phyloP scores from a whole-genome alignment of 148 eudicot genomes.

The Pouteria glomerata region DNA sequence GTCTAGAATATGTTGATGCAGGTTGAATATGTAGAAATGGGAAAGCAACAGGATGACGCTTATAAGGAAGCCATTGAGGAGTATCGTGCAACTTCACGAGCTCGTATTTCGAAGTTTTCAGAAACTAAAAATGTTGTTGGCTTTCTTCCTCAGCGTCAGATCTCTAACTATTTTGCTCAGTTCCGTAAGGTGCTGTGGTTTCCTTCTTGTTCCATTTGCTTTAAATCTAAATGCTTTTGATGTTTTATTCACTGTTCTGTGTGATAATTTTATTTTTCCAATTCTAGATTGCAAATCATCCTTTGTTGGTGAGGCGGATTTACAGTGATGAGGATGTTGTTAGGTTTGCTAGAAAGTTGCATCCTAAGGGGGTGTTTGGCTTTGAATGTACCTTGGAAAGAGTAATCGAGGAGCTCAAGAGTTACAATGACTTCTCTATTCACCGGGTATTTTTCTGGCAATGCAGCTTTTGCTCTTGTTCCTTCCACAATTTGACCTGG shows the following conservation, averaged over 20 bases:
- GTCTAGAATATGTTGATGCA: conserved; percentile 19
- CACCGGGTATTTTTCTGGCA: conserved; percentile 54
- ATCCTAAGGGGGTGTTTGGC: conserved; percentile 91
- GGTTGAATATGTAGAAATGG: conserved; percentile 84
- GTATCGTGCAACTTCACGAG: conserved; percentile 57
- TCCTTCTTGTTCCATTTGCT: background rate
- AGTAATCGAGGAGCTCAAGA: conserved; percentile 82
- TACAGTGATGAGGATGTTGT: conserved; percentile 68
- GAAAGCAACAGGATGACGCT: conserved; percentile 60
- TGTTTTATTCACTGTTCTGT: background rate
- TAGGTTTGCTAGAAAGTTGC: conserved; percentile 69
- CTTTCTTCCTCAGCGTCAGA: conserved; percentile 79
- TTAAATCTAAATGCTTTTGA: background rate
- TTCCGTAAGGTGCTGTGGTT: conserved; percentile 71
- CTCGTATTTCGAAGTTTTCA: conserved; percentile 54
- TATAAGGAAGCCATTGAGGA: conserved; percentile 85
- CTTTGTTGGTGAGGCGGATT: conserved; percentile 81
- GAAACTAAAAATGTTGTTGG: conserved; percentile 26
- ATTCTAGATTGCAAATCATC: conserved; percentile 96
- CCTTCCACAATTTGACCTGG: background rate
- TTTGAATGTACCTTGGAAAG: conserved; percentile 85
- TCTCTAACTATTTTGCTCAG: conserved; percentile 90
- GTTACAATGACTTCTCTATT: conserved; percentile 83
- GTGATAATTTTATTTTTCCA: conserved; percentile 9
- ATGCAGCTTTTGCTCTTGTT: conserved; percentile 5